Evolutionary conservation across 169 alveolate genomes (phyloP).

Genomic region (Eimeria praecox): DNA sequence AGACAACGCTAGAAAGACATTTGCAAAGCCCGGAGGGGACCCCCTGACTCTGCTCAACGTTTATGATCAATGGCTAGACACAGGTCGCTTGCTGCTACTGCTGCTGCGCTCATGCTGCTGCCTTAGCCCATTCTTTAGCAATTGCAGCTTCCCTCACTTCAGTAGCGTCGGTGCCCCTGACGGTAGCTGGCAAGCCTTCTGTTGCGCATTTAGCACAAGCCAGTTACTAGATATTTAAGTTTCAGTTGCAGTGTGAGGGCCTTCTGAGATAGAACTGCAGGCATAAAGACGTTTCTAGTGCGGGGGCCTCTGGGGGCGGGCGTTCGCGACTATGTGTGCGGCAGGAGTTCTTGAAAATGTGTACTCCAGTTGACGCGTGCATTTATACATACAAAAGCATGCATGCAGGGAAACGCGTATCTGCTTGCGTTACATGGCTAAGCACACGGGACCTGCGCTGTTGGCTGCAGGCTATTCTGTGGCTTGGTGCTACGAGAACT

Average conservation of each 20-base stretch:
- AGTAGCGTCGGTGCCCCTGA: neutral
- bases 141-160: neutral
- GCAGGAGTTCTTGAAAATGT: neutral
- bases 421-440: neutral
- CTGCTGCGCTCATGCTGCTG: neutral
- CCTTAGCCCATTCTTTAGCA: too few relatives aligned
- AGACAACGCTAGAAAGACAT: constrained; percentile 98
- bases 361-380: neutral
- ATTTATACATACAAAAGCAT: neutral
- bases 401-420: neutral
- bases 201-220: neutral
- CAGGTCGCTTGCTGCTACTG: constrained; percentile 80
- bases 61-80: constrained; percentile 99
- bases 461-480: constrained; percentile 86
- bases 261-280: neutral
- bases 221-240: neutral
- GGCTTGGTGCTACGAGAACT: constrained; percentile 99
- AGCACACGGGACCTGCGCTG: neutral
- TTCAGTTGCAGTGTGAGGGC: neutral
- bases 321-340: too few relatives aligned
- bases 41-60: constrained; percentile 98
- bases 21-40: constrained; percentile 98
- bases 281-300: neutral
- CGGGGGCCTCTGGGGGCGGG: neutral
- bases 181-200: neutral